A percentile compares a stretch with the other conserved stretches of the same genome.
These are phyloP conservation scores for Cercospora berteroae DNA, from an alignment of 2,329 filamentous ascomycete genomes.

Conservation along the genomic window DNA sequence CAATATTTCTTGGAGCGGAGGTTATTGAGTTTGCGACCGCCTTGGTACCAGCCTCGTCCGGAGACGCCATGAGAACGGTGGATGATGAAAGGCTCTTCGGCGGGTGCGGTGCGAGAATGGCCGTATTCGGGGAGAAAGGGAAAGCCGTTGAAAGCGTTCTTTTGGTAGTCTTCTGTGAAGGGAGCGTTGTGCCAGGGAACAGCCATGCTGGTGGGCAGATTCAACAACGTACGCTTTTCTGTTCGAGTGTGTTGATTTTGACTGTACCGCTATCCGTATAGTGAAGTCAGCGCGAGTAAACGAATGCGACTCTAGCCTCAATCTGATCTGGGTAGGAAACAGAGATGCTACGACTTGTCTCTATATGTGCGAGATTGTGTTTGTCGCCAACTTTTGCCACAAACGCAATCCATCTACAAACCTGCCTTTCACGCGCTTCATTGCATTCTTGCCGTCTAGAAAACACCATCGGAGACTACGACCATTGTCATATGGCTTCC, in stretches of 20 bases:
- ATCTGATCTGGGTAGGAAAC: background rate
- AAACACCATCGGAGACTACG: background rate
- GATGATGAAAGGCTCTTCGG: slow-evolving; percentile 32
- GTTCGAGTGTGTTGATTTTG: background rate
- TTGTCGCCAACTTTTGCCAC: slow-evolving; percentile 2
- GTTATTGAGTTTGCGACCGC: slow-evolving; percentile 22
- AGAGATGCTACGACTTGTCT: background rate
- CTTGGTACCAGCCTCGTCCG: slow-evolving; percentile 30
- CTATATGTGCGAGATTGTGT: background rate
- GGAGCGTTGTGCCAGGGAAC: slow-evolving; percentile 19
- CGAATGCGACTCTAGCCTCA: background rate
- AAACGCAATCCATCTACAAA: slow-evolving; percentile 9
- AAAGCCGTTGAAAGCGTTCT: slow-evolving; percentile 27
- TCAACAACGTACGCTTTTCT: background rate
- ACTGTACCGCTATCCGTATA: background rate
- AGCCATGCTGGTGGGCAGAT: slow-evolving; percentile 13
- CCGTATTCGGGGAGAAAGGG: slow-evolving; percentile 29
- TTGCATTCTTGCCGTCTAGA: background rate
- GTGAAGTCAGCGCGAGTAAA: background rate
- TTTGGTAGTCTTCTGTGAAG: slow-evolving; percentile 26
- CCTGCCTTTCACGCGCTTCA: background rate
- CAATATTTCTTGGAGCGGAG: slow-evolving; percentile 43
- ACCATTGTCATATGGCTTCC: background rate
- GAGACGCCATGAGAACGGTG: slow-evolving; percentile 16
- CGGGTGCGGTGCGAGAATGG: slow-evolving; percentile 27